phyloP scores from a whole-genome alignment of 805 yeast genomes.

The Kodamaea neixiangensis region DNA sequence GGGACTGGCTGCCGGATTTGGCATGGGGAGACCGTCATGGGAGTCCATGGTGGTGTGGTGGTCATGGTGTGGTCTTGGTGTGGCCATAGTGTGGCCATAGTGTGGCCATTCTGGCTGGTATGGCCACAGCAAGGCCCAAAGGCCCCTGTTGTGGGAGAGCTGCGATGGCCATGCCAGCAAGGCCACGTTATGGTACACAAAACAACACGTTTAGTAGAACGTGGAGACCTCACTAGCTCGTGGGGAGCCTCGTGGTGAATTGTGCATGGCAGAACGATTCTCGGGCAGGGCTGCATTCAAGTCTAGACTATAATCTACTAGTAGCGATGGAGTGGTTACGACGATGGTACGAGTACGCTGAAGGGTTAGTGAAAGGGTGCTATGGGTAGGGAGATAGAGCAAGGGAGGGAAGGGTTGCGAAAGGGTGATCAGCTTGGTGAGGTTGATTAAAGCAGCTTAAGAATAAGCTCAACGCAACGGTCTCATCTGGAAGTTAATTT shows the following conservation, averaged over 20 bases:
- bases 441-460: background rate
- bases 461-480: background rate
- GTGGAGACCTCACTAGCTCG: background rate
- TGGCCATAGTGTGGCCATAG: no score
- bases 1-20: background rate
- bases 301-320: background rate
- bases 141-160: background rate
- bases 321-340: background rate
- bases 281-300: background rate
- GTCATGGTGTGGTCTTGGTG: no score
- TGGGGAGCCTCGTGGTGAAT: background rate
- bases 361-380: no score
- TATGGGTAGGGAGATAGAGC: no score
- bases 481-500: background rate
- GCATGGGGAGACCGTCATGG: background rate
- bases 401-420: no score
- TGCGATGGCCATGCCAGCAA: background rate
- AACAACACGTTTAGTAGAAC: background rate
- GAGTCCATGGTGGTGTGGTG: no score
- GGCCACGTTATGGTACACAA: background rate
- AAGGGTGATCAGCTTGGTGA: no score
- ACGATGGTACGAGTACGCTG: no score
- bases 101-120: no score
- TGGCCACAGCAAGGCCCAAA: no score
- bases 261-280: background rate